These are phyloP conservation scores for Hericium erinaceus DNA, from an alignment of 768 basidiomycete genomes.

Conservation along the genomic window DNA sequence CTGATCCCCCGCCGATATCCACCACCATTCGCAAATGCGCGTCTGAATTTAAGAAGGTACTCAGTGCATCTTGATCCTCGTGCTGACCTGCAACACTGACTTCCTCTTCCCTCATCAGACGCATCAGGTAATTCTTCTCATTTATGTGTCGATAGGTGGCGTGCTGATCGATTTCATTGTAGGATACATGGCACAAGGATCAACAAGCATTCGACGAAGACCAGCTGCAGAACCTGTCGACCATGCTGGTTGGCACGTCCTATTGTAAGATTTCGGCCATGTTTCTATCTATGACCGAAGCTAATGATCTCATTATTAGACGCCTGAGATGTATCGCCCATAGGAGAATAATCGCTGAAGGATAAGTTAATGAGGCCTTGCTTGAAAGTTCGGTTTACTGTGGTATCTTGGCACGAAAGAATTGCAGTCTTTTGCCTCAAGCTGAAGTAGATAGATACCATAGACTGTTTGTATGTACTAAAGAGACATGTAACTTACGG, in stretches of 20 bases:
- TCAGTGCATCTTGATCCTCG: constrained; percentile 11
- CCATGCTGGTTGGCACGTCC: constrained; percentile 85
- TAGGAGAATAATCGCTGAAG: not conserved
- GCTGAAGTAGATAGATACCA: no score
- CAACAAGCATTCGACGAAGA: constrained; percentile 83
- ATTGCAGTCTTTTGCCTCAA: no score
- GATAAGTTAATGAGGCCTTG: no score
- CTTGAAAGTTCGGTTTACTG: no score
- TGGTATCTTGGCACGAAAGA: no score
- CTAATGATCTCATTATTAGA: not conserved
- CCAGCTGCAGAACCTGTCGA: constrained; percentile 76
- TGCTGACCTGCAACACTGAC: not conserved
- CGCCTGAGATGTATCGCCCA: not conserved
- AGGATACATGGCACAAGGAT: constrained; percentile 92
- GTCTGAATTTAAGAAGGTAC: constrained; percentile 77
- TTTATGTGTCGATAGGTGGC: not conserved
- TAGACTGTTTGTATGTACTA: no score
- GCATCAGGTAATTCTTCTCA: constrained; percentile 22
- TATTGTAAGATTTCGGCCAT: constrained; percentile 48
- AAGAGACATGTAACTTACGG: no score
- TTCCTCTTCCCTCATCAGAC: constrained; percentile 17
- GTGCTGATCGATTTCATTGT: constrained; percentile 12
- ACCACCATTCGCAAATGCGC: constrained; percentile 82
- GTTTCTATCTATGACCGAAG: not conserved
- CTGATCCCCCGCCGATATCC: constrained; percentile 84